A percentile compares a stretch with the other conserved stretches of the same genome.
Conservation (phyloP, 2,329 filamentous ascomycete genomes). For the Fusarium zealandicum region DNA sequence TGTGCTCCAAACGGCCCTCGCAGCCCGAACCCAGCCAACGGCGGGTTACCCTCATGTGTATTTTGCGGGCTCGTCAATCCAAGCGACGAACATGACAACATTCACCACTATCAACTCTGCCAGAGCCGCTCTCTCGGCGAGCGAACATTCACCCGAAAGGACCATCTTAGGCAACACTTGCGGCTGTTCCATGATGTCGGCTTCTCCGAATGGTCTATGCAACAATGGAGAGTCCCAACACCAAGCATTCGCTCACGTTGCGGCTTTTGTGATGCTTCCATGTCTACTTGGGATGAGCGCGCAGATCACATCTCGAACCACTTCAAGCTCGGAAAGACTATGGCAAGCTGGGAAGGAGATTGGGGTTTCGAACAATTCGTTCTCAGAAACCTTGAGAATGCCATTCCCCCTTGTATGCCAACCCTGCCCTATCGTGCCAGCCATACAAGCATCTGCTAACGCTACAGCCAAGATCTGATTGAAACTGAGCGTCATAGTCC, state of each 20-base stretch:
- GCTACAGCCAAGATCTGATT: slow-evolving; percentile 18
- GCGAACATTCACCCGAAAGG: slow-evolving; percentile 53
- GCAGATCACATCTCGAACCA: slow-evolving; percentile 52
- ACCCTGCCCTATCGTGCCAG: background rate
- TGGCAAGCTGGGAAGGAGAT: slow-evolving; percentile 55
- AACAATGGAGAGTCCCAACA: slow-evolving; percentile 47
- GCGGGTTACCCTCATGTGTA: slow-evolving; percentile 44
- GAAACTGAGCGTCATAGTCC: slow-evolving; percentile 32
- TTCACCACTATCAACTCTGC: slow-evolving; percentile 54
- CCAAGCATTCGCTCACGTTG: slow-evolving; percentile 50
- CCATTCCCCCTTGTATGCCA: slow-evolving; percentile 51
- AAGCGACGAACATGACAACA: slow-evolving; percentile 44
- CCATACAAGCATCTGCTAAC: background rate
- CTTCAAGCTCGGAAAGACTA: slow-evolving; percentile 51
- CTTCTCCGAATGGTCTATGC: slow-evolving; percentile 53
- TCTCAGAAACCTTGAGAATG: slow-evolving; percentile 49
- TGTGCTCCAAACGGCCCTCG: slow-evolving; percentile 49
- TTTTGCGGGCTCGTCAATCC: slow-evolving; percentile 49
- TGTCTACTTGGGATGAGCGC: slow-evolving; percentile 49
- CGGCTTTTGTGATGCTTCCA: slow-evolving; percentile 49
- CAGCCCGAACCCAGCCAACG: slow-evolving; percentile 52
- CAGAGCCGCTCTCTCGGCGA: slow-evolving; percentile 46
- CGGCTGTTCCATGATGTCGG: slow-evolving; percentile 52
- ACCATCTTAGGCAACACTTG: slow-evolving; percentile 54
- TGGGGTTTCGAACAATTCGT: slow-evolving; percentile 51